phyloP scores from a whole-genome alignment of 1,284 basidiomycete genomes.

The Entoloma clypeatum region DNA sequence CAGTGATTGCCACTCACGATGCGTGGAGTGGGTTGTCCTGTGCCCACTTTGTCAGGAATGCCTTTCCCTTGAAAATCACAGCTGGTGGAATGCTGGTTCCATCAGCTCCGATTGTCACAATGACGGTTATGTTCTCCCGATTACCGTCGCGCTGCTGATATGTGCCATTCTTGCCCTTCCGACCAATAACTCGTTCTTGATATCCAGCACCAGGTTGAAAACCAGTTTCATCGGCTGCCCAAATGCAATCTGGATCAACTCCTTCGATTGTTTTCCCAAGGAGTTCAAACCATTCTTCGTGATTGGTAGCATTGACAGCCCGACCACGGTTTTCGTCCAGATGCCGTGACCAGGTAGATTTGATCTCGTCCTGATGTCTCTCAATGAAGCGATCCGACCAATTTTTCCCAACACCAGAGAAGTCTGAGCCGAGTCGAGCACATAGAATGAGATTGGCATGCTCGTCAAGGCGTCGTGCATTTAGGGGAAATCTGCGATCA shows the following conservation, averaged over 20 bases:
- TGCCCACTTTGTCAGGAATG: conserved; percentile 25
- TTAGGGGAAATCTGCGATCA: conserved; percentile 34
- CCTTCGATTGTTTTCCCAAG: conserved; percentile 25
- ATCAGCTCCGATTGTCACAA: conserved; percentile 38
- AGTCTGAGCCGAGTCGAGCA: conserved; percentile 24
- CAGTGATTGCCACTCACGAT: conserved; percentile 12
- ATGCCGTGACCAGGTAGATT: conserved; percentile 23
- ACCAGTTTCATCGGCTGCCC: conserved; percentile 29
- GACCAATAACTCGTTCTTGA: conserved; percentile 27
- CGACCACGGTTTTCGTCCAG: conserved; percentile 29
- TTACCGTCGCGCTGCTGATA: conserved; percentile 29
- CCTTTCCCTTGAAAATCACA: conserved; percentile 30
- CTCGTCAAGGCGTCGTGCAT: conserved; percentile 27
- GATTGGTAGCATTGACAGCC: conserved; percentile 34
- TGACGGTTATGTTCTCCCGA: conserved; percentile 36
- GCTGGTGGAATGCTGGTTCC: conserved; percentile 18
- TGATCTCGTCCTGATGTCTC: conserved; percentile 27
- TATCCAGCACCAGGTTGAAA: conserved; percentile 18
- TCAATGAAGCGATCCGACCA: conserved; percentile 35
- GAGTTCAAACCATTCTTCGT: conserved; percentile 21
- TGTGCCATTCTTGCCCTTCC: conserved; percentile 21
- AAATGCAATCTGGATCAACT: conserved; percentile 17
- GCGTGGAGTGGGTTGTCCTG: conserved; percentile 25
- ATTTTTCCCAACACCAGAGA: conserved; percentile 35
- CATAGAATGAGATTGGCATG: conserved; percentile 26